Conservation (phyloP, 371 early-diverging fungal species). For the Saksenaea vasiformis region DNA sequence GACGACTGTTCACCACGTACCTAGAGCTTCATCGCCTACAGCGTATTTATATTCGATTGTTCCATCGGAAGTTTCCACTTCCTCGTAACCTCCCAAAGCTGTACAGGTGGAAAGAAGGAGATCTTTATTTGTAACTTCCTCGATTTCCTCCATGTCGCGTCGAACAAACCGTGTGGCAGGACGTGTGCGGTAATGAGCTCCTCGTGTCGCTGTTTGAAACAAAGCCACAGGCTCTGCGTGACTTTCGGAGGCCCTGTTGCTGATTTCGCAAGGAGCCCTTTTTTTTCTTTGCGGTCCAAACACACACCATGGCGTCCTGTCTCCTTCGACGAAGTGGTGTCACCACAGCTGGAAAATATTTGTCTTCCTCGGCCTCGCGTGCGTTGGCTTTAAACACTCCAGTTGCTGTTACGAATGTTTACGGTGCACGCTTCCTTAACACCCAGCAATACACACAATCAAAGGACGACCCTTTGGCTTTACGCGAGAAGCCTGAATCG, state of each 20-base stretch:
- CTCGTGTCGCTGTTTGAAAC: background rate
- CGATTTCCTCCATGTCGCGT: background rate
- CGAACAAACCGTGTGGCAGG: background rate
- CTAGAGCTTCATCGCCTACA: constrained; percentile 80
- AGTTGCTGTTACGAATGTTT: background rate
- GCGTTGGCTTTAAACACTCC: background rate
- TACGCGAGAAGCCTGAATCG: constrained; percentile 64
- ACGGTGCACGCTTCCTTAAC: background rate
- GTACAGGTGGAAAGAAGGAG: constrained; percentile 75
- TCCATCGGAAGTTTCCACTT: constrained; percentile 37
- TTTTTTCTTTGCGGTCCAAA: background rate
- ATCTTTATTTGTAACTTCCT: background rate
- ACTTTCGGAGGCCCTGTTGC: background rate
- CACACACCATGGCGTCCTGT: background rate
- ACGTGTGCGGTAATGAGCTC: too few species aligned
- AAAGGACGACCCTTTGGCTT: constrained; percentile 31
- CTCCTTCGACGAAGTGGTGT: constrained; percentile 4
- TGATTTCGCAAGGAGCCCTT: background rate
- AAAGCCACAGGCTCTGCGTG: background rate
- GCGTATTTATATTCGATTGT: constrained; percentile 58
- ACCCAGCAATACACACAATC: constrained; percentile 2
- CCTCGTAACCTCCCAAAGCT: constrained; percentile 81
- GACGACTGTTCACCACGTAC: constrained; percentile 30
- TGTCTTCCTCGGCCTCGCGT: background rate
- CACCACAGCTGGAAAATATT: background rate